Conservation (phyloP, 2,329 filamentous ascomycete species). For the Diplodia seriata region DNA sequence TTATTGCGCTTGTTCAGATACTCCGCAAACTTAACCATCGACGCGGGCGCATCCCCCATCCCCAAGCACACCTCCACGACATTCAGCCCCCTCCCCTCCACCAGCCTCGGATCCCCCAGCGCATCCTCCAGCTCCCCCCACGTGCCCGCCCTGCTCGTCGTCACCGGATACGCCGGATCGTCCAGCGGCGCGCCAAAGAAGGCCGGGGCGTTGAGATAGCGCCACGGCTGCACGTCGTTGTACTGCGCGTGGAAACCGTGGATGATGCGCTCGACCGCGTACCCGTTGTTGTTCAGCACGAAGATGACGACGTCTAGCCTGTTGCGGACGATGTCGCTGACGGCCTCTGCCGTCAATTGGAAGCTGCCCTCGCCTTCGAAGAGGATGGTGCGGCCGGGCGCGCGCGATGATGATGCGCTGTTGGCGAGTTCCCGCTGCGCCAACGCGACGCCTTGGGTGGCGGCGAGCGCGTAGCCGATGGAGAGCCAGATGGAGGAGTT, state of each 20-base stretch:
- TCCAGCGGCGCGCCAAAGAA: conserved; percentile 36
- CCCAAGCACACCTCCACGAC: conserved; percentile 49
- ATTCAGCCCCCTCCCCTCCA: conserved; percentile 48
- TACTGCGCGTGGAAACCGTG: conserved; percentile 41
- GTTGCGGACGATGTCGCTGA: conserved; percentile 46
- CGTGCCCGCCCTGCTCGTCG: conserved; percentile 37
- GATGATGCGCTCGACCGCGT: conserved; percentile 51
- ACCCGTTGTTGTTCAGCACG: conserved; percentile 49
- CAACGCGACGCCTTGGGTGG: conserved; percentile 62
- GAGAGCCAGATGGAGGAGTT: conserved; percentile 60
- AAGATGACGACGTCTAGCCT: conserved; percentile 45
- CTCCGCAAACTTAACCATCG: no score
- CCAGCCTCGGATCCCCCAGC: conserved; percentile 46
- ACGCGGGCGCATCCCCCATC: no score
- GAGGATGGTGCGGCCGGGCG: conserved; percentile 39
- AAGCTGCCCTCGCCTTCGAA: conserved; percentile 49
- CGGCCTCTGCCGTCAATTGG: conserved; percentile 49
- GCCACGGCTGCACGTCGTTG: conserved; percentile 39
- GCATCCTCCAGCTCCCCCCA: conserved; percentile 56
- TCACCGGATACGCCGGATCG: neutral
- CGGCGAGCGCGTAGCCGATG: conserved; percentile 67
- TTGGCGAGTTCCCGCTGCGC: conserved; percentile 9
- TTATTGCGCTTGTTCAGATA: no score
- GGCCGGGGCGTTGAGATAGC: conserved; percentile 36
- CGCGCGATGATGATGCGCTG: no score